A percentile compares a stretch with the other conserved stretches of the same genome.
phyloP scores from a whole-genome alignment of 2,329 filamentous ascomycete genomes.

The Sclerotiophoma versabilis region DNA sequence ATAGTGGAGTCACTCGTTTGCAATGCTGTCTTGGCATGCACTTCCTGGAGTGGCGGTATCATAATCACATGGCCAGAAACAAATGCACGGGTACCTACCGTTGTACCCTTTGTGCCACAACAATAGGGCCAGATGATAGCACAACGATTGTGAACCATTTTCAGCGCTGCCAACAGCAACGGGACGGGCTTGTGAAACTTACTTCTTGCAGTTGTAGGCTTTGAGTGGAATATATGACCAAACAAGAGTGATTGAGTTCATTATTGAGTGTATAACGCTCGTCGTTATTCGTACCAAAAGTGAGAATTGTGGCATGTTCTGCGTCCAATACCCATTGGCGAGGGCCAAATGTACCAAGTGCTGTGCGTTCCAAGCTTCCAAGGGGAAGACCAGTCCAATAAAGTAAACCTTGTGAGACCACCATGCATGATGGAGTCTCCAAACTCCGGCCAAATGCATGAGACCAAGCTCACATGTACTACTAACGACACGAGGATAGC shows the following conservation, averaged over 20 bases:
- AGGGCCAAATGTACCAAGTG: slow-evolving; percentile 13
- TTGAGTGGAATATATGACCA: neutral
- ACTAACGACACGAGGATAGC: slow-evolving; percentile 20
- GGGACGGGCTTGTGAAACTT: neutral
- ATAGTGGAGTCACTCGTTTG: slow-evolving; percentile 20
- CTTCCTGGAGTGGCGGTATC: slow-evolving; percentile 13
- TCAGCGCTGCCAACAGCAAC: neutral
- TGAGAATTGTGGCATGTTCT: slow-evolving; percentile 18
- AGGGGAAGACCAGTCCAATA: slow-evolving; percentile 4
- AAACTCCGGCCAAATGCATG: slow-evolving; percentile 21
- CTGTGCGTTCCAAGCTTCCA: slow-evolving; percentile 9
- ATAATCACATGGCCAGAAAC: slow-evolving; percentile 23
- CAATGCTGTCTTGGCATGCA: slow-evolving; percentile 22
- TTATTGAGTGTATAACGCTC: slow-evolving; percentile 17
- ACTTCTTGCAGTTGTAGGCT: neutral
- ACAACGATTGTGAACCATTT: slow-evolving; percentile 12
- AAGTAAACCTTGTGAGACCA: slow-evolving; percentile 11
- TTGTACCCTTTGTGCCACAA: slow-evolving; percentile 1
- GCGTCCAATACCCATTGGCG: slow-evolving; percentile 15
- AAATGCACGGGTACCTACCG: slow-evolving; percentile 28
- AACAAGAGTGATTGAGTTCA: slow-evolving; percentile 1
- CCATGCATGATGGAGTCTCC: slow-evolving; percentile 26
- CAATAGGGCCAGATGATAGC: neutral
- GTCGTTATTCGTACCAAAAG: slow-evolving; percentile 33
- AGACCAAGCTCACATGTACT: slow-evolving; percentile 19